A percentile compares a stretch with the other conserved stretches of the same genome.
Conservation (phyloP, 2,329 filamentous ascomycete genomes). For the Lecanoromycetidae sp. region DNA sequence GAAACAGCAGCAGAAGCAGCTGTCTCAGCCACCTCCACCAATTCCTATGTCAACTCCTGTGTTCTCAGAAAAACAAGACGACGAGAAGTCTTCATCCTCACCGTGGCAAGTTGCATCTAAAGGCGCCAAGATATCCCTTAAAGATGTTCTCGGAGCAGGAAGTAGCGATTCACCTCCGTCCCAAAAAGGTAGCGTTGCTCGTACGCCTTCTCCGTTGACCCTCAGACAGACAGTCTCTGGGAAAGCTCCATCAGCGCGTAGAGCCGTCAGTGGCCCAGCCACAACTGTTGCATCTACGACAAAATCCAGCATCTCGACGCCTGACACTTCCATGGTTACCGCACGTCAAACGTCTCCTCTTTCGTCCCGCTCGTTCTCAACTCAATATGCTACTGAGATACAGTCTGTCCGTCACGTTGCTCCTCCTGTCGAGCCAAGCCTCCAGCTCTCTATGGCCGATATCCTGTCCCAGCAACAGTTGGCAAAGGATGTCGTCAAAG, state of each 20-base stretch:
- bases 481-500: conserved; percentile 70
- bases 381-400: conserved; percentile 20
- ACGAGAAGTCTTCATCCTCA: conserved; percentile 24
- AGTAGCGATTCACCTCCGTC: background rate
- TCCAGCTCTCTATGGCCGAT: conserved; percentile 68
- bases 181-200: conserved; percentile 6
- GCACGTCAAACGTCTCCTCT: background rate
- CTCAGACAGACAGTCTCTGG: conserved; percentile 50
- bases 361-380: conserved; percentile 9
- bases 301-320: conserved; percentile 23
- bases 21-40: conserved; percentile 31
- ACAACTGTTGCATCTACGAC: conserved; percentile 9
- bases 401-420: conserved; percentile 38
- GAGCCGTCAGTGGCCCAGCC: conserved; percentile 3
- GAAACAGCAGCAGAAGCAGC: conserved; percentile 59
- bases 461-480: conserved; percentile 79
- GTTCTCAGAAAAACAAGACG: conserved; percentile 17
- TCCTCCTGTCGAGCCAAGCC: conserved; percentile 46
- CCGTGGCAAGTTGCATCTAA: conserved; percentile 55
- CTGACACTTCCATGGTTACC: conserved; percentile 10
- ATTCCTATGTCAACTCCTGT: conserved; percentile 19
- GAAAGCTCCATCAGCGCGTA: conserved; percentile 22
- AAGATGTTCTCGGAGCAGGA: conserved; percentile 34
- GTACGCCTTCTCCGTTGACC: conserved; percentile 42
- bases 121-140: conserved; percentile 39